Percentiles rank a stretch among this genome's conserved stretches.
phyloP scores from a whole-genome alignment of 768 basidiomycete genomes.

The Neoboletus brunneissimus region DNA sequence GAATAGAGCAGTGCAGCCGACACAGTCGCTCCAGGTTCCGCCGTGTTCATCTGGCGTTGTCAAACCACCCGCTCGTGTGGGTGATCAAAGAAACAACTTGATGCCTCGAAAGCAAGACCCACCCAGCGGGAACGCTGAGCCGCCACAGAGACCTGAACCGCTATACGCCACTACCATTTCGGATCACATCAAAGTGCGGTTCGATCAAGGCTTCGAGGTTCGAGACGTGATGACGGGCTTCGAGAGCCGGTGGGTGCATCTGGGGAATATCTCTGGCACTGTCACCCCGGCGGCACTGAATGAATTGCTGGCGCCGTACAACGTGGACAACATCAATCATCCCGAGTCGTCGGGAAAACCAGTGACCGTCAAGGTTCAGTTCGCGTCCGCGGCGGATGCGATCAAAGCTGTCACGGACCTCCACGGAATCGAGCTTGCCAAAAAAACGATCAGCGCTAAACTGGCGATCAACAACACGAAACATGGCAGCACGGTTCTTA shows the following conservation, averaged over 20 bases:
- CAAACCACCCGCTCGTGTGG: neutral
- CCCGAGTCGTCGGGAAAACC: constrained; percentile 28
- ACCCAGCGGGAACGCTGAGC: neutral
- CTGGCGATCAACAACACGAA: constrained; percentile 42
- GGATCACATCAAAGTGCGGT: constrained; percentile 53
- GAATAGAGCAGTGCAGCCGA: neutral
- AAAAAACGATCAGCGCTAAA: constrained; percentile 41
- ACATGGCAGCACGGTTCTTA: constrained; percentile 38
- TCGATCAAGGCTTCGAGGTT: constrained; percentile 62
- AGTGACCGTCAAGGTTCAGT: constrained; percentile 43
- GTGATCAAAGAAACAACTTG: neutral
- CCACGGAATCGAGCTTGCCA: constrained; percentile 43
- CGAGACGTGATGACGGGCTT: constrained; percentile 59
- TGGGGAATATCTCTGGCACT: constrained; percentile 47
- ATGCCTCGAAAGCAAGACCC: neutral
- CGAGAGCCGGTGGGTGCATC: constrained; percentile 59
- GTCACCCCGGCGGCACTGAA: constrained; percentile 37
- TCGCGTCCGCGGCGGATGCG: constrained; percentile 48
- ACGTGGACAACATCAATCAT: constrained; percentile 39
- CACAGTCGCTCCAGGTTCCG: neutral
- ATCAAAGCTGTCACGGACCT: constrained; percentile 50
- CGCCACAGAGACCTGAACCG: constrained; percentile 13
- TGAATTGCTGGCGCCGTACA: constrained; percentile 40
- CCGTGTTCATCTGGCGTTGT: neutral
- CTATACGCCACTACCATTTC: constrained; percentile 39